Evolutionary conservation across 192 early-diverging fungal genomes (phyloP), one percentile per base, ranked within the genome.

Genomic region (Linnemannia zychae): DNA sequence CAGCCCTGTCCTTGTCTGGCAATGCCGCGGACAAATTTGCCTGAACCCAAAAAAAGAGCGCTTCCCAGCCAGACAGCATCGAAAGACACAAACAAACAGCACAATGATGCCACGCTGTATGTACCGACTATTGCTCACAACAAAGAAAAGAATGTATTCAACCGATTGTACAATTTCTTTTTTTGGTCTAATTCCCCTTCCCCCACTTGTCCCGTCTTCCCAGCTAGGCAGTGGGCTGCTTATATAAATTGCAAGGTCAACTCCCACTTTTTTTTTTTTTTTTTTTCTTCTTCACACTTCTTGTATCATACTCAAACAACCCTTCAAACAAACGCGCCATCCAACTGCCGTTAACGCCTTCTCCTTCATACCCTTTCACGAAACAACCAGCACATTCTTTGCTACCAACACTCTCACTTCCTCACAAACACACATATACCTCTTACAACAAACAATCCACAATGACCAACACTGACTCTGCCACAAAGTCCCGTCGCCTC

Each of bases 401-500:
- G 9, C 44, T 40, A 3, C 36, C 15, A 40, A 40, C n/a, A 57
- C 63, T 60, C 48, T 34, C 49, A 28, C 73, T 57, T 31, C 15
- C 22, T 47, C 24, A 36, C 72, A 67, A n/a, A 12, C 70, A 73
- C 49, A 63, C 68, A 36, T 36, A 22, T 66, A 49, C 77, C n/a
- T 37, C 28, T n/a, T 52, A 74, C 75, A 50, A 48, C 66, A 75
- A 73, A 53, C 75, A 67, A 34, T 33, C 38, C 75, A 66, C 67
- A 33, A 50, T 20, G 38, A 28, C 71, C 48, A 36, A 28, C 57
- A 48, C 80, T 11, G 12, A 13, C 31, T 33, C 74, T 34, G 20
- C 74, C 3, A 75, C 52, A 60, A 79, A 79, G 77, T 50, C 9
- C 49, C 77, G 83, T 36, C 83, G 83, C n/a, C 72, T 85, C 37